Evolutionary conservation across 441 rosid species (phyloP).

Genomic region (Pelargonium myrrhifolium): DNA sequence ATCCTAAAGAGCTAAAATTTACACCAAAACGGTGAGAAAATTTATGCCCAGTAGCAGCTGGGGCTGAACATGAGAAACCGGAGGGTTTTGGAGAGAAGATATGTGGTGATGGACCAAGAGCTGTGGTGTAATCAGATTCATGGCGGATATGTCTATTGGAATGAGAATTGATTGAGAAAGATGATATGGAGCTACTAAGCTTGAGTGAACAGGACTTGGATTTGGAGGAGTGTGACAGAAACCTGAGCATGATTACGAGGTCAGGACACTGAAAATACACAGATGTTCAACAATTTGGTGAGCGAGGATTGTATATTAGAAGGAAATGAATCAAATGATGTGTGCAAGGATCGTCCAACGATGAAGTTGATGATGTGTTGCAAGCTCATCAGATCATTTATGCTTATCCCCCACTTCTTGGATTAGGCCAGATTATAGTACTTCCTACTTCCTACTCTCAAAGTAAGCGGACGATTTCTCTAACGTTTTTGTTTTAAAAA

Average conservation of each 20-base stretch:
- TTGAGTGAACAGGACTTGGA: slow-evolving; percentile 20
- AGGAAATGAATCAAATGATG: too few relatives aligned
- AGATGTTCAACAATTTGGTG: not conserved
- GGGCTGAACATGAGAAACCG: slow-evolving; percentile 9
- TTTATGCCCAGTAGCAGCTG: slow-evolving; percentile 22
- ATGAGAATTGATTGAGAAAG: slow-evolving; percentile 6
- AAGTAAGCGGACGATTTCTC: too few relatives aligned
- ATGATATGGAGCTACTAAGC: slow-evolving; percentile 18
- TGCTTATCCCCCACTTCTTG: too few relatives aligned
- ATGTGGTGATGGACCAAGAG: not conserved
- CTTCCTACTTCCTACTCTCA: too few relatives aligned
- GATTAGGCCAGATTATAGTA: too few relatives aligned
- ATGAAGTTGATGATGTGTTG: not conserved
- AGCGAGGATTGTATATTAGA: not conserved
- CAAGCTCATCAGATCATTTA: not conserved
- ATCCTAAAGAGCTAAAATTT: slow-evolving; percentile 24
- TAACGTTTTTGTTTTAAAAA: too few relatives aligned
- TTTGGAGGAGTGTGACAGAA: slow-evolving; percentile 27
- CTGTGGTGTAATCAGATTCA: slow-evolving; percentile 5
- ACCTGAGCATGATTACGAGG: slow-evolving; percentile 38
- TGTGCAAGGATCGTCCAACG: not conserved
- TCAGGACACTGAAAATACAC: not conserved
- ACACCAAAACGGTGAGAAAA: slow-evolving; percentile 16
- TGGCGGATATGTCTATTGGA: slow-evolving; percentile 14
- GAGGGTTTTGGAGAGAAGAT: slow-evolving; percentile 14